Base-by-base conservation (phyloP, 331 rosid species). In the Telfairia occidentalis region DNA sequence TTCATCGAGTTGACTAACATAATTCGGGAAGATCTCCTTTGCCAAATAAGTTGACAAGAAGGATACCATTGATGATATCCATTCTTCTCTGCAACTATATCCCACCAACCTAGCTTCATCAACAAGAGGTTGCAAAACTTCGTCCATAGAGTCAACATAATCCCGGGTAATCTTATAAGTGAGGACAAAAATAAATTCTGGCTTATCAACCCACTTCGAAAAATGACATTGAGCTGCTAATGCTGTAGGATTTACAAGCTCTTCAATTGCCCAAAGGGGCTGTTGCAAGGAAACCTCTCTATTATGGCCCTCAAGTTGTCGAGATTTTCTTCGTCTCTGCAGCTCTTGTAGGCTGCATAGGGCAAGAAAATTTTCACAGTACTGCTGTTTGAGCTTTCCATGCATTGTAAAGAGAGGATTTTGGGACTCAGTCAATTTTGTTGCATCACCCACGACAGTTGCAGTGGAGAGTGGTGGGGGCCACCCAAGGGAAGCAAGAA, bases 191-290 rank as follows among this genome's bases (percentile, higher is more conserved):
- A 94, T 88, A 58, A 89, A 90, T 73, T 94, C 97, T 26, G 96
- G 98, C 73, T 89, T 84, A 30, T 89, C 89, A 79, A 88, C 78
- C 97, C 98, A 94, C 81, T 89, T 87, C 23, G 89, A 86, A 86
- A 94, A 90, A 91, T 94, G 96, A 42, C 75, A 85, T 79, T 94
- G 96, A 82, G 92, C 83, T 79, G 88, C 91, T 84, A 94, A 71
- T 38, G 90, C 82, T 65, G 91, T 77, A 21, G 97, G 98, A 87
- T 86, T 94, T 71, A 91, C 98, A 78, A 91, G 95, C 88, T 91
- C 97, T 87, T 91, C 98, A 81, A 91, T 87, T 66, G 86, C 97
- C 98, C 98, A 94, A 59, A 94, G 97, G 37, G 98, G 96, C 74
- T 91, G 98, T 60, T 78, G 85, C 53, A 86, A 74, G 79, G 91